Base-by-base conservation (phyloP, 2,329 filamentous ascomycete species). In the Fusarium sambucinum region DNA sequence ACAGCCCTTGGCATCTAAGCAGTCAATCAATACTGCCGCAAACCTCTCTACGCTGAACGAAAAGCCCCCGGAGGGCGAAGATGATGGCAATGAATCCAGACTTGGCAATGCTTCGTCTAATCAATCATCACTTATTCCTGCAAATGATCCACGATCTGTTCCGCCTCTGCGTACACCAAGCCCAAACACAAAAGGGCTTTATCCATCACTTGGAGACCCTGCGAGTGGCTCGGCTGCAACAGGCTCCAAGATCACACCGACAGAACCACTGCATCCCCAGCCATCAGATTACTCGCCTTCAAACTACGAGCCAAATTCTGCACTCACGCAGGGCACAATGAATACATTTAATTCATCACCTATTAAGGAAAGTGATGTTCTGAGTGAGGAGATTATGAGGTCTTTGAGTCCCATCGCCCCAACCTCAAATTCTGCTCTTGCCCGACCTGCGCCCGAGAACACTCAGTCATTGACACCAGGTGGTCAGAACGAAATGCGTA, bases 321-420 rank as follows among this genome's bases (percentile, higher is more conserved):
- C 85, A 25, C 77, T 81, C 54, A 79, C 83, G 5, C 78, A 80
- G 27, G 75, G 79, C 9, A 84, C 83, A 1, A 76, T 83, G 47
- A 86, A 84, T 72, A 85, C 84, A 1, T 74, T 79, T 12, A 82
- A 83, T 12, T 83, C 83, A 10, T 84, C 85, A 1, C 84, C 87
- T 30, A 82, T 89, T 60, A 87, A 90, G 68, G 91, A 93, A 72
- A 93, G 87, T 72, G 92, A 94, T 68, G 83, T 86, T 57, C 77
- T 94, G 46, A 85, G 89, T 29, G 90, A 92, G 61, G 92, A 94
- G 71, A 94, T 94, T 55, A 88, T 93, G 54, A 88, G 87, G 59
- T 91, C 88, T 41, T 81, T 94, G 3, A 89, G 84, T 55, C 85
- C 89, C 1, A 75, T 81, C 14, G 79, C 78, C 16, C 59, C 61